Percentiles rank a stretch among this genome's conserved stretches.
These are phyloP conservation scores for Sclerotiophoma versabilis DNA, from an alignment of 2,329 filamentous ascomycete genomes.

Conservation along the genomic window DNA sequence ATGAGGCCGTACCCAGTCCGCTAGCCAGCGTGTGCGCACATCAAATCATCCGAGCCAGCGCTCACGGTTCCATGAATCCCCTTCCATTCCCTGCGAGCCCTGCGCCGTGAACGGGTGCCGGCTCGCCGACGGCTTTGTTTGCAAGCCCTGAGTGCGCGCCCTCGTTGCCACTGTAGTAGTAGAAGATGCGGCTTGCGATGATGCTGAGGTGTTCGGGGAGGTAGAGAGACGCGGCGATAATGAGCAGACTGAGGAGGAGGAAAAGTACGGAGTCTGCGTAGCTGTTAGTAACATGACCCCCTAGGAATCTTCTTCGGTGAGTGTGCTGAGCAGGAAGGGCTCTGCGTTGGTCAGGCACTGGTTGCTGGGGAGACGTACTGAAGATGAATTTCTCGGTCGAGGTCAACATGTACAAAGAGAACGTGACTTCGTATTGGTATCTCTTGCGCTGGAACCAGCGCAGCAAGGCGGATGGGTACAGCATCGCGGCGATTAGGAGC, in stretches of 20 bases:
- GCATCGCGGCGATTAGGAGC: slow-evolving; percentile 53
- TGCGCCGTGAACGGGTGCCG: slow-evolving; percentile 2
- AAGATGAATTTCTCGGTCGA: slow-evolving; percentile 96
- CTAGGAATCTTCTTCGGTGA: neutral
- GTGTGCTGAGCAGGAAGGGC: neutral
- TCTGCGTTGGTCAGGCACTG: neutral
- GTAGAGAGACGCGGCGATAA: slow-evolving; percentile 88
- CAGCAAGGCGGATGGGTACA: slow-evolving; percentile 64
- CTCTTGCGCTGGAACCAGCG: slow-evolving; percentile 93
- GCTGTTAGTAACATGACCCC: neutral
- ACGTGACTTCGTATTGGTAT: slow-evolving; percentile 98
- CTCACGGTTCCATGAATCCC: slow-evolving; percentile 14
- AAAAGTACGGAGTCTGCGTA: slow-evolving; percentile 90
- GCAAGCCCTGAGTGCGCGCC: slow-evolving; percentile 16
- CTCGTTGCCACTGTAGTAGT: slow-evolving; percentile 89
- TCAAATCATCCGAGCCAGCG: neutral
- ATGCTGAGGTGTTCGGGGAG: slow-evolving; percentile 88
- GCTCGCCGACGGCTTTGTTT: slow-evolving; percentile 14
- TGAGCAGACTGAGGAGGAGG: slow-evolving; percentile 83
- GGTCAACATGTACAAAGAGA: slow-evolving; percentile 96
- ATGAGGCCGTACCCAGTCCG: too few relatives aligned
- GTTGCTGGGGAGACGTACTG: slow-evolving; percentile 66
- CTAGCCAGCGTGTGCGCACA: too few relatives aligned
- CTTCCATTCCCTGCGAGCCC: slow-evolving; percentile 14
- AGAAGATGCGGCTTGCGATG: slow-evolving; percentile 85